Evolutionary conservation across 176 grass and related monocot species (phyloP), one percentile per base, ranked within the genome.

Genomic region (Eragrostis nindensis): DNA sequence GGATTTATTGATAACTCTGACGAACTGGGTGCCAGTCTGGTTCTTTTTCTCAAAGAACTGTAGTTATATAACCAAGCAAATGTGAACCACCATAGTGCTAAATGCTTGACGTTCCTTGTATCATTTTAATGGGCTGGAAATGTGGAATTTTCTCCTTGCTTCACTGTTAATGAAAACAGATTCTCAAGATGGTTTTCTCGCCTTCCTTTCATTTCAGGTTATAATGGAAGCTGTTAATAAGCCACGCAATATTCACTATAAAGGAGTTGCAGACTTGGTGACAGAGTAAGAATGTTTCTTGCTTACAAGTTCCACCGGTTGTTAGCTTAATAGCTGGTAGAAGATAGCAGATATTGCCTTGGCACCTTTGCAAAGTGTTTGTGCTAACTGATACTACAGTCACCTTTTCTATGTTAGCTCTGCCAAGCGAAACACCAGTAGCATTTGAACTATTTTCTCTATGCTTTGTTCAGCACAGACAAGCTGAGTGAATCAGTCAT

Each of bases 181-280:
- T 62, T 62, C 6, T 68, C 30, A 84, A 68, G 29, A 15, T 44
- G 64, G 0, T 22, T 83, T 62, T 57, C 53, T 79, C 11, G 11
- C 49, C 53, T 70, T 67, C 46, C 46, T 15, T 48, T 17, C 36
- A 29, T 79, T 79, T 47, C 71, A 98, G 95, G 95, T 98, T 86
- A 83, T 93, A 62, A 93, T 95, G 95, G 95, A 95, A 91, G 90
- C 92, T 84, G 88, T 98, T 27, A 93, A 91, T 84, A 98, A 93
- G 61, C 95, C 92, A 71, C 92, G 83, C 14, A 98, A 93, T 86
- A 93, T 98, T 57, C 89, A 72, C 36, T 98, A 98, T 75, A 95
- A 98, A 74, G 95, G 95, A 61, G 69, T 91, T 42, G 91, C 95
- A 50, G 95, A 98, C 75, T 86, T 98, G 90, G 95, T 98, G 45